These are phyloP conservation scores for Nicotiana otophora DNA, from an alignment of 257 asterid genomes.

Conservation along the genomic window DNA sequence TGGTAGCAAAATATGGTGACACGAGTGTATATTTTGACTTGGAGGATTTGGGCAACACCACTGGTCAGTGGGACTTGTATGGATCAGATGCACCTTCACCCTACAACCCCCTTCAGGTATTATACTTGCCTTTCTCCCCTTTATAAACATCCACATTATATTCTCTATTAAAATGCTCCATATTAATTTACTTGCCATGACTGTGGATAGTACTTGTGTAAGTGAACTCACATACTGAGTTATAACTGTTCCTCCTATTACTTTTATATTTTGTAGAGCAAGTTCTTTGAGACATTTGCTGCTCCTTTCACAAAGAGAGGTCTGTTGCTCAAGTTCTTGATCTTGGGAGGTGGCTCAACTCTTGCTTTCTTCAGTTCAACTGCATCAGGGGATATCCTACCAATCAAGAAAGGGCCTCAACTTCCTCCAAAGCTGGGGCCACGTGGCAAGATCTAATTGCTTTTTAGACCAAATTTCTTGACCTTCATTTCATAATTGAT, in stretches of 20 bases:
- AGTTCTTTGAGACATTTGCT: conserved; percentile 94
- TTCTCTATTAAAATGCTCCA: background rate
- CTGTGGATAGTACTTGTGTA: background rate
- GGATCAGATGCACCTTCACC: conserved; percentile 98
- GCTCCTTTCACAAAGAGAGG: conserved; percentile 99
- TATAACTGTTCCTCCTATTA: background rate
- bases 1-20: conserved; percentile 94
- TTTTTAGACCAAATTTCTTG: conserved; percentile 4
- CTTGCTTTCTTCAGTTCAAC: conserved; percentile 80
- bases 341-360: conserved; percentile 81
- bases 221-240: background rate
- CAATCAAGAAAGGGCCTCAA: conserved; percentile 90
- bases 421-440: conserved; percentile 87
- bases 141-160: background rate
- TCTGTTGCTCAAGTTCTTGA: conserved; percentile 85
- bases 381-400: conserved; percentile 83
- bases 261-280: conserved; percentile 51
- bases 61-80: conserved; percentile 96
- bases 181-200: background rate
- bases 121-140: background rate
- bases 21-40: conserved; percentile 91
- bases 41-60: conserved; percentile 88
- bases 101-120: conserved; percentile 81
- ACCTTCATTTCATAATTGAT: conserved; percentile 21
- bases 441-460: conserved; percentile 63